Evolutionary conservation across 768 basidiomycete genomes (phyloP), one percentile per base, ranked within the genome.

Genomic region (Mycena indigotica): DNA sequence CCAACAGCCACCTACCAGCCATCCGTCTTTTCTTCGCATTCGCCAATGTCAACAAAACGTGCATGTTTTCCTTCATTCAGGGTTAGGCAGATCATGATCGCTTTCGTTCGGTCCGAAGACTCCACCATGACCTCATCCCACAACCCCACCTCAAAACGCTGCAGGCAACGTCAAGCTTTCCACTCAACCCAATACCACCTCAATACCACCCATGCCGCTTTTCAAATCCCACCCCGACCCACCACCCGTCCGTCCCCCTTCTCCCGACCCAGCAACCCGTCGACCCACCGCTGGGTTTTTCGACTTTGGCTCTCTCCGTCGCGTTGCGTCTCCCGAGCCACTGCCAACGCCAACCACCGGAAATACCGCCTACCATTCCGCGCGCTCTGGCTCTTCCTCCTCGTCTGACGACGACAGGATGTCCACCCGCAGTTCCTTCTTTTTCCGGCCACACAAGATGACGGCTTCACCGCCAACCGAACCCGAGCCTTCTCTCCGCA

Each of bases 121-220:
- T 45, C 55, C 55, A 57, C 53, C 10, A 59, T 59, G 58, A 59
- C 58, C 53, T 59, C 58, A 59, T 59, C 39, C 16, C 19, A 16
- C 17, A 38, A 38, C 25, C 8, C 21, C 5, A 4, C 32, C n/a
- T 8, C 41, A 44, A 44, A 44, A 44, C 32, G 17, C 32, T n/a
- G n/a, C n/a, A n/a, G n/a, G n/a, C n/a, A 38, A n/a, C 35, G 35
- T n/a, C 35, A n/a, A 10, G 10, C 35, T n/a, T 38, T 38, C 12
- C 35, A 38, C 10, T n/a, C 19, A 10, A 15, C 8, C 21, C 41
- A 45, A 45, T n/a, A 45, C 5, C 46, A 12, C 40, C 25, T 29
- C 19, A 29, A 66, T 64, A 65, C 65, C 66, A 58, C 54, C 21
- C 1, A 70, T 70, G 69, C 66, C 69, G 19, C 59, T 70, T 17